Conservation (phyloP, 2,329 filamentous ascomycete species). For the Alternaria sp. region DNA sequence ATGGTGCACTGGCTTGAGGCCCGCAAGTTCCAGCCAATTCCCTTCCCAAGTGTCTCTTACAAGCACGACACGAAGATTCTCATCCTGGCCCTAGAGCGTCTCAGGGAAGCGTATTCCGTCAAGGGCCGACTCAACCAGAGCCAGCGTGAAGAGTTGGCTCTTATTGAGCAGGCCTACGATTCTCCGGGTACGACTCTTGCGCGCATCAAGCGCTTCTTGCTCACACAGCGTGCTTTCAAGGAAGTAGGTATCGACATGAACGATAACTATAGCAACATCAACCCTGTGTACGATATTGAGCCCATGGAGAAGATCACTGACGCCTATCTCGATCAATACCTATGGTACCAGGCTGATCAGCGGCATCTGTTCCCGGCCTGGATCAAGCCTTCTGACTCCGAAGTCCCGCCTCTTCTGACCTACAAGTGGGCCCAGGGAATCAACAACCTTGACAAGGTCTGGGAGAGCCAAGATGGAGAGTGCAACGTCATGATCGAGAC, state of each 20-base stretch:
- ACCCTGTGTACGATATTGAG: slow-evolving; percentile 98
- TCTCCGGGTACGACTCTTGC: slow-evolving; percentile 95
- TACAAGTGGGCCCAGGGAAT: slow-evolving; percentile 99
- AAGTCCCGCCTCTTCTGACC: slow-evolving; percentile 89
- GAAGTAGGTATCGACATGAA: slow-evolving; percentile 99
- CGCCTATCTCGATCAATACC: slow-evolving; percentile 96
- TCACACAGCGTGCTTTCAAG: slow-evolving; percentile 98
- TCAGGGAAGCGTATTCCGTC: slow-evolving; percentile 95
- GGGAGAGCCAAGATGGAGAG: slow-evolving; percentile 91
- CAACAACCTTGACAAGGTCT: slow-evolving; percentile 95
- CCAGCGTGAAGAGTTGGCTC: slow-evolving; percentile 91
- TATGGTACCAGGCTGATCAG: slow-evolving; percentile 99
- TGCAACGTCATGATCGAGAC: slow-evolving; percentile 99
- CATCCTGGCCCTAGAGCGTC: slow-evolving; percentile 89
- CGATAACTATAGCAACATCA: slow-evolving; percentile 99
- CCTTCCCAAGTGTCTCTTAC: slow-evolving; percentile 98
- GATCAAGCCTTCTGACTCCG: slow-evolving; percentile 99
- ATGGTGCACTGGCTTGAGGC: slow-evolving; percentile 99
- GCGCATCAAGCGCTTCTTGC: slow-evolving; percentile 94
- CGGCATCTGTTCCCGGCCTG: slow-evolving; percentile 95
- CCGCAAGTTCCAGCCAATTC: slow-evolving; percentile 96
- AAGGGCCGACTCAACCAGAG: slow-evolving; percentile 97
- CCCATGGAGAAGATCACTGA: slow-evolving; percentile 99
- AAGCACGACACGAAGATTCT: slow-evolving; percentile 99
- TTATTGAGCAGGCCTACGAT: slow-evolving; percentile 98